Evolutionary conservation across 1,139 yeast species (phyloP).

Genomic region (Hyphopichia burtonii): DNA sequence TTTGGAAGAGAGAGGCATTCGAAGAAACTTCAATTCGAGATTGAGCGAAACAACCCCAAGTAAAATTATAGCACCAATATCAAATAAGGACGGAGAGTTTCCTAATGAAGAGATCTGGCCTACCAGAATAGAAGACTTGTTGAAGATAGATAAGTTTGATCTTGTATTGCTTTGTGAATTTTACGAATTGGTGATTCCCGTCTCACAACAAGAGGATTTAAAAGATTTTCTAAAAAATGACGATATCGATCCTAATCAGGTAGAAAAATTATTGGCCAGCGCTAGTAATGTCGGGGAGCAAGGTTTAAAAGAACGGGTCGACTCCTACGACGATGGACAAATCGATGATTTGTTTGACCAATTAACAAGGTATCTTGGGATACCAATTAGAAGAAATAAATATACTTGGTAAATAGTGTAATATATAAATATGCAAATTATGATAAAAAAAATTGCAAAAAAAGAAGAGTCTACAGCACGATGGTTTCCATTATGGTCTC

Average conservation of each 20-base stretch:
- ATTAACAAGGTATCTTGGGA: conserved; percentile 68
- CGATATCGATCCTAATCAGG: conserved; percentile 28
- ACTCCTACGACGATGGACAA: conserved; percentile 25
- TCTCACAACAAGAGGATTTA: conserved; percentile 46
- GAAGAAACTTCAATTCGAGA: conserved; percentile 52
- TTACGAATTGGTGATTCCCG: conserved; percentile 64
- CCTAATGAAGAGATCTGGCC: conserved; percentile 62
- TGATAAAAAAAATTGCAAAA: neutral
- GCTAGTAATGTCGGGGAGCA: conserved; percentile 25
- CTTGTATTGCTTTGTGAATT: conserved; percentile 60
- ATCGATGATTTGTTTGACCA: conserved; percentile 56
- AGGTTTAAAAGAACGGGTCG: conserved; percentile 39
- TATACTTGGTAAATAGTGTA: conserved; percentile 41
- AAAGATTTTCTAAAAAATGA: conserved; percentile 46
- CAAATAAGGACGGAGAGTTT: conserved; percentile 73
- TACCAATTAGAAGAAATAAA: conserved; percentile 51
- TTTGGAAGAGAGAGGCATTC: conserved; percentile 63
- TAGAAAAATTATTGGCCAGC: conserved; percentile 26
- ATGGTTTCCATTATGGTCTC: no score
- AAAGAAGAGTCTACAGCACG: no score
- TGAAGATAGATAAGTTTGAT: conserved; percentile 38
- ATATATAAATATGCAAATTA: neutral
- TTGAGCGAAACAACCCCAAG: conserved; percentile 11
- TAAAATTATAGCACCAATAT: conserved; percentile 24
- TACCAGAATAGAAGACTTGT: conserved; percentile 53